These are phyloP conservation scores for Hanseniaspora clermontiae DNA, from an alignment of 805 yeast species.

Conservation along the genomic window DNA sequence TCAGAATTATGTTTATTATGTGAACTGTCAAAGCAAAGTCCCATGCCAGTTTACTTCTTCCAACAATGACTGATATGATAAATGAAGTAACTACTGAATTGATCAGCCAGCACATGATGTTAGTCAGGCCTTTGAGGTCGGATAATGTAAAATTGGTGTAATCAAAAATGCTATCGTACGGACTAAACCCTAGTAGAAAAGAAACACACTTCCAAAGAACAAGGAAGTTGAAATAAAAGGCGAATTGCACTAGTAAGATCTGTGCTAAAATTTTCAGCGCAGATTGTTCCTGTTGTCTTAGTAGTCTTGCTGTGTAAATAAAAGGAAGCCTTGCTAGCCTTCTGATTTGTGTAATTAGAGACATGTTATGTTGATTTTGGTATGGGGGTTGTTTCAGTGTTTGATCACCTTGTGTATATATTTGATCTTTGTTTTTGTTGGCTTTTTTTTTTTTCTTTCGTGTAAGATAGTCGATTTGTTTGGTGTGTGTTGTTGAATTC, in stretches of 20 bases:
- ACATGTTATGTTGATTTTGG: background rate
- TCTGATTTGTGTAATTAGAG: background rate
- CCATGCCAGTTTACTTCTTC: constrained; percentile 87
- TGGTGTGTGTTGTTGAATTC: too few relatives aligned
- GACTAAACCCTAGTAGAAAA: background rate
- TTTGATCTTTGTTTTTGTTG: too few relatives aligned
- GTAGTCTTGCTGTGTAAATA: background rate
- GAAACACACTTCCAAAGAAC: constrained; percentile 2
- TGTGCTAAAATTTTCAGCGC: background rate
- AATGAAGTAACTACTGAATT: constrained; percentile 74
- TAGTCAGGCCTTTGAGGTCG: constrained; percentile 58
- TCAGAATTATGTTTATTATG: constrained; percentile 50
- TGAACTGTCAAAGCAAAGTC: constrained; percentile 94
- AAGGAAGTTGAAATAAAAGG: constrained; percentile 2
- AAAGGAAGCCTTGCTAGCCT: constrained; percentile 5
- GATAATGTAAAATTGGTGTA: constrained; percentile 44
- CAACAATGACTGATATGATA: constrained; percentile 76
- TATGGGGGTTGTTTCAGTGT: background rate
- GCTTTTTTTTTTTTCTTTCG: too few relatives aligned
- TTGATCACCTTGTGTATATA: too few relatives aligned
- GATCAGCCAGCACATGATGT: constrained; percentile 66
- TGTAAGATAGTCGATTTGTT: too few relatives aligned
- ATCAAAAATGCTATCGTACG: constrained; percentile 40
- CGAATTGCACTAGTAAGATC: background rate
- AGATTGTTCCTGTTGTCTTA: constrained; percentile 8